phyloP scores from a whole-genome alignment of 2,329 filamentous ascomycete species.

The Beauveria sp. region DNA sequence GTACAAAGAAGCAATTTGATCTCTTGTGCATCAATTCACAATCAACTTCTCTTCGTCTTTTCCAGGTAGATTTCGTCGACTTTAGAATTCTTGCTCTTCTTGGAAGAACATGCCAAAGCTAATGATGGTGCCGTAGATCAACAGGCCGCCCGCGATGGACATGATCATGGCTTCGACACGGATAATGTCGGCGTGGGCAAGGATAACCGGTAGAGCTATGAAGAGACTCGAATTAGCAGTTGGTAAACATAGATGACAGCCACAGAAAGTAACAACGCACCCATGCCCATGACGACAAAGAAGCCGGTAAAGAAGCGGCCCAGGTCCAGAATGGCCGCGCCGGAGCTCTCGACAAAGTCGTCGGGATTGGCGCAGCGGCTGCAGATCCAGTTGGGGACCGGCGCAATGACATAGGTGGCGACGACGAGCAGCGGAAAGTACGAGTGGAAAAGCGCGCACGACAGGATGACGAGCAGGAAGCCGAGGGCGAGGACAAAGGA shows the following conservation, averaged over 20 bases:
- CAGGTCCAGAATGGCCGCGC: slow-evolving; percentile 82
- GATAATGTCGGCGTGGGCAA: slow-evolving; percentile 83
- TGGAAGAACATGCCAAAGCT: slow-evolving; percentile 98
- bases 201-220: slow-evolving; percentile 74
- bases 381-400: slow-evolving; percentile 95
- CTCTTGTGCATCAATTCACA: background rate
- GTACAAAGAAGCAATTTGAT: background rate
- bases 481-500: slow-evolving; percentile 98
- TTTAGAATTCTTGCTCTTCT: slow-evolving; percentile 88
- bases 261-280: slow-evolving; percentile 45
- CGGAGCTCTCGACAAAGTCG: slow-evolving; percentile 84
- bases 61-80: too few relatives aligned
- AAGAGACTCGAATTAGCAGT: slow-evolving; percentile 6
- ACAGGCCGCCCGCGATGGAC: slow-evolving; percentile 82
- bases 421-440: slow-evolving; percentile 95
- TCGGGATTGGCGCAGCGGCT: slow-evolving; percentile 80
- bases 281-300: slow-evolving; percentile 93
- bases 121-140: slow-evolving; percentile 98
- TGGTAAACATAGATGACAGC: background rate
- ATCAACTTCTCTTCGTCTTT: background rate
- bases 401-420: slow-evolving; percentile 87
- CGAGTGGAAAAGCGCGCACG: slow-evolving; percentile 87
- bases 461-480: slow-evolving; percentile 97
- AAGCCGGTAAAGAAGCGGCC: slow-evolving; percentile 93
- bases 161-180: slow-evolving; percentile 81